Conservation (phyloP, 2,329 filamentous ascomycete genomes). For the Pestalotiopsis sp. region DNA sequence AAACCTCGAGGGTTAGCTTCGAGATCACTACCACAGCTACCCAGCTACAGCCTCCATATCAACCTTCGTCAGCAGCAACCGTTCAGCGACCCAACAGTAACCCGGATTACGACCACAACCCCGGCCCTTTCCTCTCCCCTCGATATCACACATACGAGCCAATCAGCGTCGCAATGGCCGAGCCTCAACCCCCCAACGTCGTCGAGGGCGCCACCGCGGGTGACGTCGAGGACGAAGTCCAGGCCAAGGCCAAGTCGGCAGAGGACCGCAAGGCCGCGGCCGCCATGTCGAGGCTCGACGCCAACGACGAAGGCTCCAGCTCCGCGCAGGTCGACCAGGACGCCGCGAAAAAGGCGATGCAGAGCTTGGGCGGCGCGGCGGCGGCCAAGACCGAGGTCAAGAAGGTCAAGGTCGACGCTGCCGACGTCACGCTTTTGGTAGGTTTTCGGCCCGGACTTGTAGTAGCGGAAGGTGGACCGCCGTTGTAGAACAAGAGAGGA, state of each 20-base stretch:
- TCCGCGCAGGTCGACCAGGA: constrained; percentile 69
- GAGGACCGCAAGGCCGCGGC: constrained; percentile 79
- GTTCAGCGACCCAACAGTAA: not conserved
- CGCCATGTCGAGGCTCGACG: constrained; percentile 72
- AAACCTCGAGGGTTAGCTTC: not conserved
- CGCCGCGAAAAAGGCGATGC: constrained; percentile 73
- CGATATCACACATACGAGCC: not conserved
- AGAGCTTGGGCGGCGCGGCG: constrained; percentile 51
- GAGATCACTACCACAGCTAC: not conserved
- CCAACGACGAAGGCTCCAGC: constrained; percentile 47
- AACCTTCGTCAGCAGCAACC: not conserved
- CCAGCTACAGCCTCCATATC: not conserved
- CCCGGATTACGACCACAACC: not conserved
- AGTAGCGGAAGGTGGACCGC: not conserved
- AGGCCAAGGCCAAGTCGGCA: constrained; percentile 60
- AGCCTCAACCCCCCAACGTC: constrained; percentile 59
- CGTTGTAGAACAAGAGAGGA: not conserved
- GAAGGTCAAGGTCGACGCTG: constrained; percentile 74
- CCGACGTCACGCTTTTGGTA: constrained; percentile 72
- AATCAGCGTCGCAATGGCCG: constrained; percentile 50
- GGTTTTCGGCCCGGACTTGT: constrained; percentile 28
- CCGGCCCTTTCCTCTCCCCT: not conserved
- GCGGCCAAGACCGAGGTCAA: constrained; percentile 49
- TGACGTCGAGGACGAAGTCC: constrained; percentile 60
- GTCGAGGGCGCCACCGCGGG: constrained; percentile 63